Evolutionary conservation across 1,139 yeast species (phyloP).

Genomic region (Kurtzmaniella quercitrusa): DNA sequence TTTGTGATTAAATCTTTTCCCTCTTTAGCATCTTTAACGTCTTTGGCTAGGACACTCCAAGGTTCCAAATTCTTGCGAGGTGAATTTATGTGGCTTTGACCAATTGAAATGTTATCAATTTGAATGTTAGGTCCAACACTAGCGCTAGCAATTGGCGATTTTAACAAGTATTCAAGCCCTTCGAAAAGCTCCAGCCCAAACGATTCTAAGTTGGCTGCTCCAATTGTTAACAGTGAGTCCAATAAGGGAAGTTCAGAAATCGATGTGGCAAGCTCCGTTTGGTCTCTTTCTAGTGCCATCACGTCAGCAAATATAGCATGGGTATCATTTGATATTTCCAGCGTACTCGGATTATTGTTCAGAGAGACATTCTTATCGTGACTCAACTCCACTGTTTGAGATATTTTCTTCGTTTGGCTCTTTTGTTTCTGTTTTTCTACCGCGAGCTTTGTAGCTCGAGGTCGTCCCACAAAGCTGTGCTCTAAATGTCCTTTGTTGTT

Average conservation of each 20-base stretch:
- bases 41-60: background rate
- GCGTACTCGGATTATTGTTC: too few species aligned
- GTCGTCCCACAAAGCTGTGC: constrained; percentile 6
- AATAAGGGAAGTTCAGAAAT: background rate
- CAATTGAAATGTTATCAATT: background rate
- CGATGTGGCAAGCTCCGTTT: background rate
- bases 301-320: background rate
- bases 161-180: constrained; percentile 18
- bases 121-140: background rate
- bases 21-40: background rate
- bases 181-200: constrained; percentile 16
- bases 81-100: too few species aligned
- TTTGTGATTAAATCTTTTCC: background rate
- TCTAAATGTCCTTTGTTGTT: constrained; percentile 4
- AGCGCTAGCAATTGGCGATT: constrained; percentile 7
- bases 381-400: background rate
- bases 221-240: background rate
- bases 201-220: constrained; percentile 8
- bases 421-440: background rate
- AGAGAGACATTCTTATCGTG: background rate
- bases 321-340: background rate
- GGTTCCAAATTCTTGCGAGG: background rate
- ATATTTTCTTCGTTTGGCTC: background rate
- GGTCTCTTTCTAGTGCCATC: background rate
- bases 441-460: background rate